Conservation (phyloP, 345 rosid genomes). For the Sisymbrium irio region DNA sequence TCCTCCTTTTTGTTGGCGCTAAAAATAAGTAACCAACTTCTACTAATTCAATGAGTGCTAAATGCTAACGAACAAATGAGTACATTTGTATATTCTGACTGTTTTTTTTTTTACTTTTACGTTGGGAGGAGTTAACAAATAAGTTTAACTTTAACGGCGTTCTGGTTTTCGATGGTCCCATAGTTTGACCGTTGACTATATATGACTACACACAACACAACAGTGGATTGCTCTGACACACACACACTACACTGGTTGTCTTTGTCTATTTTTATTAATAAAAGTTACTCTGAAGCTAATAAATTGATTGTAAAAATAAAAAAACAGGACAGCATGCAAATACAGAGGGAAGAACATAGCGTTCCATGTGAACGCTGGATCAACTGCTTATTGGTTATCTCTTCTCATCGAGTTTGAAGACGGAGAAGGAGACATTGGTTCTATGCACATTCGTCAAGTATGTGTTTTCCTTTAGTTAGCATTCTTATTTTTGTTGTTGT, state of each 20-base stretch:
- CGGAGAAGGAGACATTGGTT: constrained; percentile 95
- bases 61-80: constrained; percentile 20
- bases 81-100: neutral
- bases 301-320: neutral
- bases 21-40: neutral
- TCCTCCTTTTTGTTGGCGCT: constrained; percentile 7
- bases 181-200: constrained; percentile 29
- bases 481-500: neutral
- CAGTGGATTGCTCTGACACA: constrained; percentile 6
- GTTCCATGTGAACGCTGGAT: constrained; percentile 87
- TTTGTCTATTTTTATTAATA: neutral
- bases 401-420: constrained; percentile 92
- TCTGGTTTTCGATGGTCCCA: constrained; percentile 10
- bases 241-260: neutral
- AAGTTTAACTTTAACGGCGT: constrained; percentile 18
- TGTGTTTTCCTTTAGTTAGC: neutral
- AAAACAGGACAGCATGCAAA: constrained; percentile 75
- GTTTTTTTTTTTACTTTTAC: neutral
- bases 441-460: constrained; percentile 88
- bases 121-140: constrained; percentile 21
- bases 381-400: constrained; percentile 82
- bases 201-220: neutral
- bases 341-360: constrained; percentile 83
- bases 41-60: neutral
- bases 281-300: neutral